Percentiles rank a stretch among this genome's conserved stretches.
These are phyloP conservation scores for Monosporascus sp. DNA, from an alignment of 2,329 filamentous ascomycete species.

Conservation along the genomic window DNA sequence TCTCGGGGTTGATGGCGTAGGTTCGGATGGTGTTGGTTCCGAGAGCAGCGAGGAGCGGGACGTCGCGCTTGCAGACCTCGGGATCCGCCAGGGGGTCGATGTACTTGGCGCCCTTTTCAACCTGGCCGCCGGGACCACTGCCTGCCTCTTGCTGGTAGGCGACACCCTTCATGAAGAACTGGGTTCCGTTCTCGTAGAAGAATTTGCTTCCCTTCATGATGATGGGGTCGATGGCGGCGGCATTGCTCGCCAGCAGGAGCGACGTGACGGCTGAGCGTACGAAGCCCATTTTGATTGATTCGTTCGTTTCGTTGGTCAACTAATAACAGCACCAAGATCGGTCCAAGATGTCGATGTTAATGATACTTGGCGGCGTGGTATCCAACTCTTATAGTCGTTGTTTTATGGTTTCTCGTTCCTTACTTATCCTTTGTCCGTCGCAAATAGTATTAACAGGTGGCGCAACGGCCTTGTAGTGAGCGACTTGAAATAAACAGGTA, in stretches of 20 bases:
- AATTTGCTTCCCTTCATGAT: slow-evolving; percentile 41
- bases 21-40: slow-evolving; percentile 72
- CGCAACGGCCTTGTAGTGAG: neutral
- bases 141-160: slow-evolving; percentile 67
- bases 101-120: slow-evolving; percentile 41
- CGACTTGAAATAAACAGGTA: neutral
- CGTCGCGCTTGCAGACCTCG: slow-evolving; percentile 61
- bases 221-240: slow-evolving; percentile 25
- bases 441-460: neutral
- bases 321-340: too few species aligned
- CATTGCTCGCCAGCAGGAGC: slow-evolving; percentile 20
- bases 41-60: slow-evolving; percentile 61
- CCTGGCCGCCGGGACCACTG: slow-evolving; percentile 35
- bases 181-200: slow-evolving; percentile 60
- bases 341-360: too few species aligned
- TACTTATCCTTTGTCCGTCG: neutral
- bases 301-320: neutral
- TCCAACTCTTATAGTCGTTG: too few species aligned
- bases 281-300: slow-evolving; percentile 23
- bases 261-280: slow-evolving; percentile 23
- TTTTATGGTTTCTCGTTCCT: neutral
- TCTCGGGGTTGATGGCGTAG: slow-evolving; percentile 66
- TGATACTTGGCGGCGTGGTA: too few species aligned
- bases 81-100: slow-evolving; percentile 64
- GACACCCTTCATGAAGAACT: slow-evolving; percentile 63